These are phyloP conservation scores for Picea abies DNA, from an alignment of 83 land plant species.

Conservation along the genomic window DNA sequence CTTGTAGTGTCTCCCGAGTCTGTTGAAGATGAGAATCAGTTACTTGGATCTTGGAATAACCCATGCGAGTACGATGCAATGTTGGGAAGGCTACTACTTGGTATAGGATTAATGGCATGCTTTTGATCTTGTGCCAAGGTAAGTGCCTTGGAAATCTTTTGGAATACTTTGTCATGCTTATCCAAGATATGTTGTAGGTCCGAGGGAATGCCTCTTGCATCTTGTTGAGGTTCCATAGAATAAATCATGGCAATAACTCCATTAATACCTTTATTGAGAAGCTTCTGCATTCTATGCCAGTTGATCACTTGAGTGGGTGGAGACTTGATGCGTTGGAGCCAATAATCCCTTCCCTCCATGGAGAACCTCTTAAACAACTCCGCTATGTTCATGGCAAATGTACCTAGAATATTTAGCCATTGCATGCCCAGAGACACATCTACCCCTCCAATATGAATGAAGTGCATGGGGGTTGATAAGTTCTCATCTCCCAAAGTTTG, in stretches of 20 bases:
- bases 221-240: no score
- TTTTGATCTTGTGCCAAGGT: neutral
- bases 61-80: neutral
- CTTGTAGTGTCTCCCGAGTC: no score
- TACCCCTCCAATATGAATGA: neutral
- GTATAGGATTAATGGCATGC: neutral
- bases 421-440: neutral
- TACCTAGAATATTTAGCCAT: neutral
- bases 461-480: neutral
- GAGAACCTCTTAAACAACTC: no score
- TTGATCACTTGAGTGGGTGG: neutral
- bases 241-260: no score
- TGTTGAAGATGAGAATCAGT: no score
- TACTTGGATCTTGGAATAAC: no score
- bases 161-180: neutral
- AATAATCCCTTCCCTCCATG: neutral
- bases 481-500: neutral
- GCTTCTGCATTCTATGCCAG: neutral
- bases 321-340: neutral
- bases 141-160: neutral
- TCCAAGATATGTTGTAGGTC: neutral
- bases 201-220: neutral
- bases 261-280: neutral
- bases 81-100: neutral
- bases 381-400: neutral